Conservation (phyloP, 2,329 filamentous ascomycete species). For the Emmonsia crescens region DNA sequence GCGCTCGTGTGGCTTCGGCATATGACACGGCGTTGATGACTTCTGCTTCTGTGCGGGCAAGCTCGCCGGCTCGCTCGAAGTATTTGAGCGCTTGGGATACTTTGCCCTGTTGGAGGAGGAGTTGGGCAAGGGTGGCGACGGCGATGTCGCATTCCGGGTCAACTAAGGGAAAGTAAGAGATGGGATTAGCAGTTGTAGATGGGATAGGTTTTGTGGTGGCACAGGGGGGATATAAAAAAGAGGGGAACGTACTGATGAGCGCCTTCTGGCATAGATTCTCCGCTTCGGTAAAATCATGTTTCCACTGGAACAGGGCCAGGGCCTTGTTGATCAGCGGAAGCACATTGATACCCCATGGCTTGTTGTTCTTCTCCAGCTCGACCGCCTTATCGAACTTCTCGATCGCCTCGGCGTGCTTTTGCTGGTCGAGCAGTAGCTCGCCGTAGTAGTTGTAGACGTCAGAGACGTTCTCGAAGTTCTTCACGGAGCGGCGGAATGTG, state of each 20-base stretch:
- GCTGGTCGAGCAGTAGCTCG: conserved; percentile 90
- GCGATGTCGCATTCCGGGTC: conserved; percentile 98
- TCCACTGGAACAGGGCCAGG: conserved; percentile 94
- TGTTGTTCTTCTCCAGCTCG: conserved; percentile 91
- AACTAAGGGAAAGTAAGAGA: conserved; percentile 44
- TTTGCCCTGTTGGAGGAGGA: conserved; percentile 94
- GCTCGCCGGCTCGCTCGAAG: conserved; percentile 91
- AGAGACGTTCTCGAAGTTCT: conserved; percentile 93
- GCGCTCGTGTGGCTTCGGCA: conserved; percentile 90
- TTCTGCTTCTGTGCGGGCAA: conserved; percentile 88
- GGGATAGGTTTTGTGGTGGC: background rate
- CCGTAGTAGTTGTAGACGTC: conserved; percentile 99
- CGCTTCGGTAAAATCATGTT: conserved; percentile 87
- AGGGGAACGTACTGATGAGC: conserved; percentile 65
- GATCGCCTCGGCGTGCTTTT: conserved; percentile 88
- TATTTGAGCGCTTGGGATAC: conserved; percentile 90
- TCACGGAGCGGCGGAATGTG: conserved; percentile 92
- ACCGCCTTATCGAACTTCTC: conserved; percentile 98
- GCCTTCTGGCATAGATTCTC: conserved; percentile 97
- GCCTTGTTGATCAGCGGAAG: conserved; percentile 98
- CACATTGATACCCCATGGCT: conserved; percentile 94
- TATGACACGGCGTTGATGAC: conserved; percentile 95
- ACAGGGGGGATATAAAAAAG: background rate
- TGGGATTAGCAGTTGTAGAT: conserved; percentile 24
- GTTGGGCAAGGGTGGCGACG: conserved; percentile 95